Percentiles rank a stretch among this genome's conserved stretches.
These are phyloP conservation scores for Fusarium pseudonygamai DNA, from an alignment of 2,329 filamentous ascomycete species.

Conservation along the genomic window DNA sequence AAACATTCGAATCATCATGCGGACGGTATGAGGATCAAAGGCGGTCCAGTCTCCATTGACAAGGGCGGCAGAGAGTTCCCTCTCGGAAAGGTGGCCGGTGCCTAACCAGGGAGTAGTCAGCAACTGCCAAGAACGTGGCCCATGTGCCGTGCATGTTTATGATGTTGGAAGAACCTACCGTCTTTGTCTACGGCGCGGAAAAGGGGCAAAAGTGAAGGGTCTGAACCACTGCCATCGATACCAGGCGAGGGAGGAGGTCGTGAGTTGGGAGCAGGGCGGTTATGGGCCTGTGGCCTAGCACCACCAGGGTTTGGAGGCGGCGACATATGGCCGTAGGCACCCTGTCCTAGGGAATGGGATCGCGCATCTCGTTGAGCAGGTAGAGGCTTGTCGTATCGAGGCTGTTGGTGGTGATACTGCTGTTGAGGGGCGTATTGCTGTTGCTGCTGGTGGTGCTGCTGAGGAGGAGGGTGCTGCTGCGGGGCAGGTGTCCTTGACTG, in stretches of 20 bases:
- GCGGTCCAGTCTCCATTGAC: conserved; percentile 97
- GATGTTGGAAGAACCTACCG: conserved; percentile 58
- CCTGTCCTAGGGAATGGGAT: conserved; percentile 37
- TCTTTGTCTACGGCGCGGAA: conserved; percentile 93
- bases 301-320: conserved; percentile 59
- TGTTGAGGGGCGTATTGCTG: conserved; percentile 16
- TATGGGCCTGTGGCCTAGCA: conserved; percentile 55
- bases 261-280: conserved; percentile 64
- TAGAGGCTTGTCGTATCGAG: conserved; percentile 61
- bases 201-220: conserved; percentile 75
- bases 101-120: conserved; percentile 53
- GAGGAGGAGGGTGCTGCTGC: conserved; percentile 46
- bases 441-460: conserved; percentile 40
- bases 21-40: conserved; percentile 92
- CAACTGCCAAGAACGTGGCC: not conserved
- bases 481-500: conserved; percentile 42
- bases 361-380: conserved; percentile 47
- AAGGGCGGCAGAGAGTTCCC: conserved; percentile 86
- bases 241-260: conserved; percentile 74
- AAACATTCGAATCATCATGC: conserved; percentile 99
- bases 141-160: not conserved
- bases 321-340: conserved; percentile 59
- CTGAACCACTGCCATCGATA: conserved; percentile 57
- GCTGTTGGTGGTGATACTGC: conserved; percentile 40
- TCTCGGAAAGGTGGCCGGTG: conserved; percentile 84